A percentile compares a stretch with the other conserved stretches of the same genome.
These are phyloP conservation scores for Kodamaea plutei DNA, from an alignment of 1,139 yeast genomes.

Conservation along the genomic window DNA sequence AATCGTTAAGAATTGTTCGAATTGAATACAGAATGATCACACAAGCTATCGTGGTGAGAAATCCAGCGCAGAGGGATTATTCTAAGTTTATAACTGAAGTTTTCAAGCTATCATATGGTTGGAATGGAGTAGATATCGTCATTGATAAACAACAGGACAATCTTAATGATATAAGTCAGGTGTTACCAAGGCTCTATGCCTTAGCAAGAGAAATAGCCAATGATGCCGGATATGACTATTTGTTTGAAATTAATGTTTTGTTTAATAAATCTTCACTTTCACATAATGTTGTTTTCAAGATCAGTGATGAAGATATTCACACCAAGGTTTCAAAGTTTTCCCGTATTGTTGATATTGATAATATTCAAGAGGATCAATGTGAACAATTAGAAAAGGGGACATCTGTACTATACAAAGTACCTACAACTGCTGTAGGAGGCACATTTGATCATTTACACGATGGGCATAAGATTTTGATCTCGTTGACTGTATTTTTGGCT, in stretches of 20 bases:
- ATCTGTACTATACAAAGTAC: neutral
- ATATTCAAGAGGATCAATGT: no score
- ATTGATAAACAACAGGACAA: constrained; percentile 17
- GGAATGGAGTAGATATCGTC: constrained; percentile 21
- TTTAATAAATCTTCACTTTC: constrained; percentile 18
- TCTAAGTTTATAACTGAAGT: constrained; percentile 17
- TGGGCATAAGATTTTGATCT: constrained; percentile 85
- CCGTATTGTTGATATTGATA: constrained; percentile 1
- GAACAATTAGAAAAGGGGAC: no score
- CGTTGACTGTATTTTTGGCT: constrained; percentile 67
- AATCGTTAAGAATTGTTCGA: no score
- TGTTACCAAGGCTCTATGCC: constrained; percentile 27
- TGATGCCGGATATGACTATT: constrained; percentile 21
- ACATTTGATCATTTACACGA: constrained; percentile 96
- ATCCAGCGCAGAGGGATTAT: constrained; percentile 26
- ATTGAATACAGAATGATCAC: constrained; percentile 9
- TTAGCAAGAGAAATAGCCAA: constrained; percentile 20
- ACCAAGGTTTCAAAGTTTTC: constrained; percentile 1
- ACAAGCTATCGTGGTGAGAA: constrained; percentile 22
- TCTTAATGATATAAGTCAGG: constrained; percentile 21
- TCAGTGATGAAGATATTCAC: constrained; percentile 2
- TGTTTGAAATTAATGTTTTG: constrained; percentile 30
- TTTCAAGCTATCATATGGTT: constrained; percentile 8
- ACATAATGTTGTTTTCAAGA: constrained; percentile 1
- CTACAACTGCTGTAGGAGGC: constrained; percentile 71